Base-by-base conservation (phyloP, 495 filamentous ascomycete species). In the Neurospora sp. region DNA sequence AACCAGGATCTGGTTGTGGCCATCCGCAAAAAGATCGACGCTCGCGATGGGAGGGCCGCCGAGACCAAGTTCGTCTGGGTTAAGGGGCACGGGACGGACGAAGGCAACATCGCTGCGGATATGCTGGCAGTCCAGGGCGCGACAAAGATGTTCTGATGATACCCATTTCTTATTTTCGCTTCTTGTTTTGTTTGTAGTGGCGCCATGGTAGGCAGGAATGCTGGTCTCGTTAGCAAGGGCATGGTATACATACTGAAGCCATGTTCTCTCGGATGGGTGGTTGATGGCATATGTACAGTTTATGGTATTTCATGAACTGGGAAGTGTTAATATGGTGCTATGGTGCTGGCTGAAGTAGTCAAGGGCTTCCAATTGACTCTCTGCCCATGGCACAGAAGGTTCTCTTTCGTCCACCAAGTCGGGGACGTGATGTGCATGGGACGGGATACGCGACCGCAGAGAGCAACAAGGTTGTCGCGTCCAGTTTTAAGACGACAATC, bases 1-100 rank as follows among this genome's bases (percentile, higher is more conserved):
- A 98, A 99, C 79, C 87, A 87, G 71, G 96, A 99, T 76, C 80
- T 99, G 27, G 83, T 98, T 69, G 85, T 92, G 81, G 86, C 86
- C 10, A 90, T 97, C 59, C 82, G 91, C 39, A 84, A 85, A 20
- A 88, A 87, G 73, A 90, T 98, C n/a, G 88, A 93, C 20, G 88
- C 90, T 75, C 85, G 96, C 47, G 83, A 89, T 38, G 80, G 83
- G 59, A 80, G 85, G 14, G 87, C 87, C 8, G 89, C 86, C 5
- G 80, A 86, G 75, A 95, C 92, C 0, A 78, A 86, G 45, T 96
- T 97, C 73, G 86, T 89, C 77, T 97, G 94, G 94, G 86, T 98
- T 37, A 97, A 95, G 80, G 95, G 93, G 0, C 94, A 97, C 78
- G 84, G 81, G 20, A 82, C 83, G 14, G 83, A 92, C 71, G 78